Evolutionary conservation across 176 grass and related monocot genomes (phyloP), one percentile per base, ranked within the genome.

Genomic region (Eragrostis curvula): DNA sequence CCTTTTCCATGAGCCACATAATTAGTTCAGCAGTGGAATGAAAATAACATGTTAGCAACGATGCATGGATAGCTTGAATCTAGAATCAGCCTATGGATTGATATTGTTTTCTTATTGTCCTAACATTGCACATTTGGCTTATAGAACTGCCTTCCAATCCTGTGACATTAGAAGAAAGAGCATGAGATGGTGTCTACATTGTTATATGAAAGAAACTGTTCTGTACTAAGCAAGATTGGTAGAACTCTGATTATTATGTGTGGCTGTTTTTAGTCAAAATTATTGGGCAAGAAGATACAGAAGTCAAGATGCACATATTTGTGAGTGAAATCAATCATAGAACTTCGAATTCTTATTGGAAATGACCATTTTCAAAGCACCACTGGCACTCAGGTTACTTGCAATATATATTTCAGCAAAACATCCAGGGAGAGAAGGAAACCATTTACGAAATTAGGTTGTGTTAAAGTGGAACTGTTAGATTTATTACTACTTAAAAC

Each of bases 71-170:
- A 32, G 27, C 17, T 36, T 20, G 29, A 12, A 42, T 56, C 51
- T 20, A 17, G 39, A 68, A 80, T 78, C 42, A 68, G 46, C 48
- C 52, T 40, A 53, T 39, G 21, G 47, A 12, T 79, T 42, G 20
- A 52, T 29, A 66, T 79, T 4, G 13, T 36, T 79, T 79, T 67
- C 46, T 64, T 12, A 32, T 63, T 64, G 52, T 56, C 51, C 44
- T 42, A 12, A 3, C 47, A 25, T 25, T 40, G 1, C 29, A 53
- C 12, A 79, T 68, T 68, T 79, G 47, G 2, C 20, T 14, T 9
- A 12, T 68, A 68, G 14, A n/a, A 32, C 14, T 75, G 11, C 3
- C 2, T 43, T n/a, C n/a, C n/a, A n/a, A 5, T 68, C n/a, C 30
- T 25, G 3, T 65, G 18, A 13, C 17, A 7, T 49, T 78, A 25